Evolutionary conservation across 768 basidiomycete species (phyloP), one percentile per base, ranked within the genome.

Genomic region (Tricholoma hemisulphureum): DNA sequence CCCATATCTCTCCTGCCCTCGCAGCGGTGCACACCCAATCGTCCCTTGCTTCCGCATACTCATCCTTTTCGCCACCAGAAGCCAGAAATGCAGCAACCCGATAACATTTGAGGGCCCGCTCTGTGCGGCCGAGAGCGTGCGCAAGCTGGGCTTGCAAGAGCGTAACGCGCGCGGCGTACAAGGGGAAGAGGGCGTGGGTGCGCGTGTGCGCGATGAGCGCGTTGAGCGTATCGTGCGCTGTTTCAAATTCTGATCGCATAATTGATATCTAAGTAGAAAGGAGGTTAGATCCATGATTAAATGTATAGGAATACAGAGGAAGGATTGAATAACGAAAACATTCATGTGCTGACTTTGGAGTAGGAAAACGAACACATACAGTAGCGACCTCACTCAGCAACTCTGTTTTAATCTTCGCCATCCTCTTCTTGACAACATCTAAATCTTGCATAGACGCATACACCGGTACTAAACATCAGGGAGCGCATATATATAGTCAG

Each of bases 81-180:
- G 77, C 76, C 0, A 89, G 71, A 49, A 75, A 70, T 4, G 82
- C 83, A 3, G 89, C 87, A 4, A 87, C 79, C 39, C 75, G 76
- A 68, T 91, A 93, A 56, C 86, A 88, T 34, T 77, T 73, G 49
- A 77, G 63, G 16, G 91, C 90, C 2, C 82, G 77, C 10, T 76
- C 74, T 0, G 73, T 67, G 7, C 81, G 75, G 1, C 83, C 83
- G 4, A 82, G 70, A 1, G 88, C 83, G 66, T 93, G 90, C 4
- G 88, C 85, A 26, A 92, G 80, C 59, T 93, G 88, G 0, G 84
- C 90, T 53, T 89, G 81, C 57, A 86, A 80, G 6, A 92, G 75
- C 5, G 86, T 79, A 10, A 91, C 83, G 4, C 87, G 83, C 0
- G 85, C 79, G 2, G 84, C 75, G 63, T 85, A 91, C 0, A 68